These are phyloP conservation scores for Orobanche coerulescens DNA, from an alignment of 257 asterid species.

Conservation along the genomic window DNA sequence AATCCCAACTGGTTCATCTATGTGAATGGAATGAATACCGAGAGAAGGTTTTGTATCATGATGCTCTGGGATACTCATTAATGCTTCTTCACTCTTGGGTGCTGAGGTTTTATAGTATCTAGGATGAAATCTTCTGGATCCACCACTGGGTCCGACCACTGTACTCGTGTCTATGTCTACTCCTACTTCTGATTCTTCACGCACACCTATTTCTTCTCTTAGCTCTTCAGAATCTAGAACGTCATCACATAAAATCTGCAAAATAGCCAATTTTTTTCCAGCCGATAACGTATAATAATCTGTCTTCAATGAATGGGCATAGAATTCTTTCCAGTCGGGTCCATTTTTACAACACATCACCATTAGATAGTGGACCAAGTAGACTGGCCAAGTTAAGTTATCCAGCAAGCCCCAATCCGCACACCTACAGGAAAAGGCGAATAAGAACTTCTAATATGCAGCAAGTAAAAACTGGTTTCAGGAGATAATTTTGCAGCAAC, in stretches of 20 bases:
- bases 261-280: slow-evolving; percentile 50
- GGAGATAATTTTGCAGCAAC: no score
- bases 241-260: slow-evolving; percentile 78
- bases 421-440: slow-evolving; percentile 50
- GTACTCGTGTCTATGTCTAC: slow-evolving; percentile 40
- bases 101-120: slow-evolving; percentile 50
- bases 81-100: slow-evolving; percentile 37
- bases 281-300: slow-evolving; percentile 62
- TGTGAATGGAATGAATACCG: slow-evolving; percentile 25
- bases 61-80: slow-evolving; percentile 30
- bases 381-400: slow-evolving; percentile 73
- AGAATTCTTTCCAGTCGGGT: slow-evolving; percentile 60
- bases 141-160: slow-evolving; percentile 29
- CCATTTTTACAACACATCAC: slow-evolving; percentile 45
- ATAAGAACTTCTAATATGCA: no score
- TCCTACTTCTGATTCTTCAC: slow-evolving; percentile 67
- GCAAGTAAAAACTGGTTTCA: no score
- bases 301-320: slow-evolving; percentile 50
- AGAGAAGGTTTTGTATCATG: slow-evolving; percentile 25
- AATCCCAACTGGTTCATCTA: slow-evolving; percentile 28
- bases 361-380: slow-evolving; percentile 54
- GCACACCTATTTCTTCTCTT: slow-evolving; percentile 61
- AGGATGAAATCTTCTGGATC: slow-evolving; percentile 55
- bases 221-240: slow-evolving; percentile 67
- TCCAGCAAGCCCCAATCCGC: slow-evolving; percentile 88